A percentile compares a stretch with the other conserved stretches of the same genome.
phyloP scores from a whole-genome alignment of 1,284 basidiomycete species.

The Papiliotrema flavescens region DNA sequence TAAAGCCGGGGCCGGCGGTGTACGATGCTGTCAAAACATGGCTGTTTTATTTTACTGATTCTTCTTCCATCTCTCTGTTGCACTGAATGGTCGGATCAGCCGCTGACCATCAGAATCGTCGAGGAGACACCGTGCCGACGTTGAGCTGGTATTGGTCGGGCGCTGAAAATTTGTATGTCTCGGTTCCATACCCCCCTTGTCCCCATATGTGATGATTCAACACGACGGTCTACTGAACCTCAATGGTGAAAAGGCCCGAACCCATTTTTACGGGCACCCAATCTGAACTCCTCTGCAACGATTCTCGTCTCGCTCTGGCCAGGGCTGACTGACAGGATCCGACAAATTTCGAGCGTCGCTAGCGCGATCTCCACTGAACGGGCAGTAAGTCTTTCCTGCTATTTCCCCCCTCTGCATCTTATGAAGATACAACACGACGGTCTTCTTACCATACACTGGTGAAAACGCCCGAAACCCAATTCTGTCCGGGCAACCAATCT shows the following conservation, averaged over 20 bases:
- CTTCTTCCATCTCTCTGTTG: not conserved
- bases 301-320: too few species aligned
- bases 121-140: not conserved
- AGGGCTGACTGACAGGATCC: not conserved
- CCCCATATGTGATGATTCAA: constrained; percentile 45
- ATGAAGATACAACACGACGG: constrained; percentile 13
- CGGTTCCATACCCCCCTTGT: not conserved
- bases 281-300: constrained; percentile 23
- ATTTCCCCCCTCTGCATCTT: not conserved
- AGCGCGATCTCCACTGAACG: not conserved
- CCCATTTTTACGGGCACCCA: constrained; percentile 35
- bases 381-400: constrained; percentile 1
- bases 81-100: constrained; percentile 8
- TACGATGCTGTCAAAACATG: constrained; percentile 47
- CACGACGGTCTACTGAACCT: constrained; percentile 48
- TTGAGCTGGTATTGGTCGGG: not conserved
- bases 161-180: not conserved
- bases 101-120: not conserved
- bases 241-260: constrained; percentile 44
- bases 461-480: constrained; percentile 10
- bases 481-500: constrained; percentile 39
- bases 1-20: constrained; percentile 27
- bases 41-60: constrained; percentile 50
- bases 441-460: constrained; percentile 7
- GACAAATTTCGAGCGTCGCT: not conserved